phyloP scores from a whole-genome alignment of 441 rosid genomes.

The Daphne laureola region DNA sequence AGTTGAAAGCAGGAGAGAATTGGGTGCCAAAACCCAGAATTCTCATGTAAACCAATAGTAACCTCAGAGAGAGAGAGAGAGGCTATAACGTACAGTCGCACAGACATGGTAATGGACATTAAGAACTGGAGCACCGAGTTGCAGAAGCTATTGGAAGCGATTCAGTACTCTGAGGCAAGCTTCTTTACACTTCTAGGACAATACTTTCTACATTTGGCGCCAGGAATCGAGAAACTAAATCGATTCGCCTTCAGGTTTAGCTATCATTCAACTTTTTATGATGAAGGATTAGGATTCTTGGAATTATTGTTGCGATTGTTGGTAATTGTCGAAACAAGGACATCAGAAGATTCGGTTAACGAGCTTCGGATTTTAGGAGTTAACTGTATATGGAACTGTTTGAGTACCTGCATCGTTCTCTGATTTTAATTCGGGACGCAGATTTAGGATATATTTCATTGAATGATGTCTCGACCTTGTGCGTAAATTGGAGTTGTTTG shows the following conservation, averaged over 20 bases:
- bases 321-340: no score
- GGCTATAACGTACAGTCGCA: neutral
- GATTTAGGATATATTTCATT: no score
- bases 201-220: no score
- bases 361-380: no score
- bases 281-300: no score
- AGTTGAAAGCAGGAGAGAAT: neutral
- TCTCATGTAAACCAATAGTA: neutral
- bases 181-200: neutral
- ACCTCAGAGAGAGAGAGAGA: neutral
- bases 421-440: no score
- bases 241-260: neutral
- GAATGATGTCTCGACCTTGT: neutral
- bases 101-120: conserved; percentile 25
- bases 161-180: conserved; percentile 43
- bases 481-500: neutral
- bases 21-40: neutral
- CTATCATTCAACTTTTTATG: no score
- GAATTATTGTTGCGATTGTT: no score
- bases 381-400: no score
- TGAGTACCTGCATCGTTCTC: no score
- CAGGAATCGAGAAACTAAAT: no score
- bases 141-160: conserved; percentile 30
- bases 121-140: conserved; percentile 22
- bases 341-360: no score